Conservation (phyloP, 1,139 yeast genomes). For the Zygoascus sp. region DNA sequence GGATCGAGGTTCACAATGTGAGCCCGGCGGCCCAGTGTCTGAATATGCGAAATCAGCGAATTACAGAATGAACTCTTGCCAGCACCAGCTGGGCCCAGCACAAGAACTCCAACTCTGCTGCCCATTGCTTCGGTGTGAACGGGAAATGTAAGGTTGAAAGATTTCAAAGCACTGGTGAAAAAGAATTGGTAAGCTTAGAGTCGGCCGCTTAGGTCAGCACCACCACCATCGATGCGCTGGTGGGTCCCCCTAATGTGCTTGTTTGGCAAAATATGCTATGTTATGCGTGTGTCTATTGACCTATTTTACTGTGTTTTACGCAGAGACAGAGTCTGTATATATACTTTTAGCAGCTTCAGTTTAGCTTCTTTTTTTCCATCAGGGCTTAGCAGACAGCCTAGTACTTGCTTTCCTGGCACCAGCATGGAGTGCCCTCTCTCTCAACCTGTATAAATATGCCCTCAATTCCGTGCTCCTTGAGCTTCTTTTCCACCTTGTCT, state of each 20-base stretch:
- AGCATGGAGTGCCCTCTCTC: conserved; percentile 34
- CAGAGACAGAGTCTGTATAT: no score
- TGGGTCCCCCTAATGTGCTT: no score
- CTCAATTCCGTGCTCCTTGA: conserved; percentile 33
- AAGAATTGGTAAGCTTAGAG: conserved; percentile 3
- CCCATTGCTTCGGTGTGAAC: conserved; percentile 39
- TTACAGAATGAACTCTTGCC: conserved; percentile 89
- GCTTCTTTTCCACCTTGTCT: conserved; percentile 51
- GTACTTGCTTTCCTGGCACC: conserved; percentile 27
- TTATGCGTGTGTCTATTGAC: no score
- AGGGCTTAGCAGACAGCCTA: neutral
- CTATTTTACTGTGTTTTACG: no score
- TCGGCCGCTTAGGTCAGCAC: no score
- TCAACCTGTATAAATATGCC: conserved; percentile 40
- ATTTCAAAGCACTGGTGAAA: neutral
- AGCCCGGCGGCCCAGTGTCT: conserved; percentile 84
- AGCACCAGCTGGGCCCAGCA: conserved; percentile 96
- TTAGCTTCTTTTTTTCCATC: no score
- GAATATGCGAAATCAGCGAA: conserved; percentile 81
- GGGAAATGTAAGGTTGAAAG: no score
- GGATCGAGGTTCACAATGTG: conserved; percentile 95
- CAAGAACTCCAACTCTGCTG: conserved; percentile 96
- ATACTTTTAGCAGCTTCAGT: no score
- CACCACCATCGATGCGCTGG: no score
- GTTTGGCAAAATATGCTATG: no score